Evolutionary conservation across 768 basidiomycete genomes (phyloP), one percentile per base, ranked within the genome.

Genomic region (Inosperma sp.): DNA sequence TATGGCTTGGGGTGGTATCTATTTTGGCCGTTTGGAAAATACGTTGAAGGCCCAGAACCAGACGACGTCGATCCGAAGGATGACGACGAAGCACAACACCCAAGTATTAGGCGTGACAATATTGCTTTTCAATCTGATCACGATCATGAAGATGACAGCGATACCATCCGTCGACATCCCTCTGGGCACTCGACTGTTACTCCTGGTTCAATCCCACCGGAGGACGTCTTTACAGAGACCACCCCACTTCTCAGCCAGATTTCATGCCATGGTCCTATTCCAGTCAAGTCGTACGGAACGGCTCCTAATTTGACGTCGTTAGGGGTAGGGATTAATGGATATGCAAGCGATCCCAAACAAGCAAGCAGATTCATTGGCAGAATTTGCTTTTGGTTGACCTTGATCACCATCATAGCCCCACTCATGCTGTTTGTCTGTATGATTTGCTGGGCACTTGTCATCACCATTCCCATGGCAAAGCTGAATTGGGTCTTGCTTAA

Each of bases 401-500:
- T 97, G 65, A 67, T 81, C 56, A 71, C 74, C 55, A 72, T 96
- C 63, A 86, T 99, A 59, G 88, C 92, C 1, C 96, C 96, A 5
- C 71, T 92, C 55, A 84, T 98, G 79, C 77, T 96, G 48, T 49
- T 88, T 54, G 90, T 92, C 23, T 96, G 93, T 66, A 61, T 90
- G 55, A 71, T 92, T 45, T 98, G 96, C 71, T 99, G 94, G 93
- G 93, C 78, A n/a, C 76, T 93, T 53, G 84, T 99, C 53, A 77
- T 99, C 64, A 89, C 94, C 50, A 88, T 99, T 56, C 96, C 96
- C 3, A 99, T 99, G 96, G 96, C 94, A 26, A 95, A 88, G 65
- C 78, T 99, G 44, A 91, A 84, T 58, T 98, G 95, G 95, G 90
- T 83, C n/a, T 78, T 99, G 36, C 77, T 98, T 63, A 83, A 84